Base-by-base conservation (phyloP, 345 rosid genomes). In the Euphorbia pulcherrima region DNA sequence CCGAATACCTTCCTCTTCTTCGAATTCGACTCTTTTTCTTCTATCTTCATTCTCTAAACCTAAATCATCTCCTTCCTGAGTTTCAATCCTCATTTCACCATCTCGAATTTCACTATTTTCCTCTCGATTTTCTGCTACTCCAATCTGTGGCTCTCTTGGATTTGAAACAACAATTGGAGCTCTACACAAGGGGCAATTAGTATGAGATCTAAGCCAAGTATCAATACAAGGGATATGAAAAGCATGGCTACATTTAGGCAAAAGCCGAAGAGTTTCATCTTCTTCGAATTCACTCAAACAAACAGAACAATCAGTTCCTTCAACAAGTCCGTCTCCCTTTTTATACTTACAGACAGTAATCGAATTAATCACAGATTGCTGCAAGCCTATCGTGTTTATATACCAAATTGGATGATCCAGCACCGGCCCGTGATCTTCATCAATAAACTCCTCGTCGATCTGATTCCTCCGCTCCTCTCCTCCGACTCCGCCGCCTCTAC, bases 101-200 rank as follows among this genome's bases (percentile, higher is more conserved):
- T 33, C 65, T 57, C 30, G 27, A 11, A 35, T 21, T 35, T 79
- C 21, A 17, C 51, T 67, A 8, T 26, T 35, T 64, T 70, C 83
- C 16, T 46, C 75, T 37, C 37, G 61, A 44, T 76, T 80, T 40
- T 73, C 79, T 17, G 21, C 33, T 41, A 72, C 55, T 20, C 16
- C 63, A 39, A 73, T 71, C 50, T 14, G 65, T 61, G 69, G 57
- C 64, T 81, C 83, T 16, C 53, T 12, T 1, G 75, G 21, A 35
- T 11, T 64, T 20, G 40, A 28, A 64, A 79, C 74, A 20, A 81
- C 73, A 20, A 92, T 82, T 0, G 96, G 77, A 23, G 77, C 77
- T 2, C 77, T 72, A 47, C 77, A 74, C 21, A 68, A 0, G 0
- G 77, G 77, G 64, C 77, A 74, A 68, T 47, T 74, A 5, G 77